Evolutionary conservation across 345 rosid species (phyloP), one percentile per base, ranked within the genome.

Genomic region (Eucalyptus tenuipes): DNA sequence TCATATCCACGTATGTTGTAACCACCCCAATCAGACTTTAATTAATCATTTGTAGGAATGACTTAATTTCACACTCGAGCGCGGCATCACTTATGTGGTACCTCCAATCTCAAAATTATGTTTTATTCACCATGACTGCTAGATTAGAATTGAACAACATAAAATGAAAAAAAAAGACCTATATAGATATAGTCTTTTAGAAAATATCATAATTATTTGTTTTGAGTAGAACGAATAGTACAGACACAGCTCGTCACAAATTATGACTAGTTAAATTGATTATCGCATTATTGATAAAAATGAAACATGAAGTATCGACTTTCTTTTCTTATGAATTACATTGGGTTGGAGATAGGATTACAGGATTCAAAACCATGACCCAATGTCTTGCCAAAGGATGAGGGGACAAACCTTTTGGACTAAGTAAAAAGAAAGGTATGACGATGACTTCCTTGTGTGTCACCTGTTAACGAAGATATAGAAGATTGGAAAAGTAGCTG

Each of bases 231-330:
- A 13, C 1, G 15, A 10, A 2, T 5, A 40, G 1, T 75, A 11
- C 0, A 7, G 4, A 18, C 1, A 4, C 3, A 40, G 5, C 82
- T 75, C 2, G 3, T 7, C 31, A n/a, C 10, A 10, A 10, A 25
- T 20, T 7, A 7, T 37, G 82, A 75, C 27, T 75, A 75, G 47
- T 40, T 22, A 40, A 71, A 71, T 37, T 10, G 45, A 71, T 71
- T 75, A 3, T 40, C 1, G 4, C 8, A 75, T 20, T 75, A 75
- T 6, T 75, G 17, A 20, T 37, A 20, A 75, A 37, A 75, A 75
- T 75, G 27, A 2, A 7, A 20, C 27, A 37, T 6, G 47, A 37
- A 22, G 8, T 22, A 20, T 20, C 47, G 24, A 20, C 82, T 75
- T 37, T 75, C 47, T 75, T 40, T 75, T 75, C 82, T 24, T 37